Base-by-base conservation (phyloP, 2,329 filamentous ascomycete species). In the Talaromyces sp. region DNA sequence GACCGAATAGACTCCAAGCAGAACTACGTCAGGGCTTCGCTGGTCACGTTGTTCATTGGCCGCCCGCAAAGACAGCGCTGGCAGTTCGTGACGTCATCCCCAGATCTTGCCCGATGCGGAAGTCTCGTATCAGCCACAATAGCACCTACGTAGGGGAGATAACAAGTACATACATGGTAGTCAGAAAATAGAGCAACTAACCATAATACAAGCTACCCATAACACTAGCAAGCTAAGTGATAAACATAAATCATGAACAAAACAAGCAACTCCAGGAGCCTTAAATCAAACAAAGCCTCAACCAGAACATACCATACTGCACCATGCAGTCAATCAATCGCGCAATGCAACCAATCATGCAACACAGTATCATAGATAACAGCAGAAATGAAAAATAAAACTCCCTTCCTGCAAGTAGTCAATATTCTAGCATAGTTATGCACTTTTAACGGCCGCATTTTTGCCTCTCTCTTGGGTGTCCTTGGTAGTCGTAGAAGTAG, bases 71-170 rank as follows among this genome's bases (percentile, higher is more conserved):
- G 21, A 23, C 18, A 44, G 40, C 18, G 35, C 23, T 37, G 58
- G 7, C 11, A 16, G 39, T 33, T 58, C 50, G 57, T 64, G 58
- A 64, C 59, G 62, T 61, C 59, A 64, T 52, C 21, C 33, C 37
- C 44, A 54, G 54, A 58, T 61, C 59, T 64, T 61, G n/a, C 62
- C 58, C 55, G 23, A 54, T 61, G 40, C 52, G 62, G 62, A 61
- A 64, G 8, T 54, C 12, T 35, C 12, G 35, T 23, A 52, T 31
- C 39, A 54, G 46, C 39, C 35, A 40, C 37, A 21, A 48, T 37
- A 3, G 9, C 25, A n/a, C 16, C 25, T 52, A 37, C 31, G 18
- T 37, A 35, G 31, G n/a, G 23, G 21, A 25, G 5, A 31, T 18
- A 18, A 12, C 23, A 48, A 48, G 44, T 6, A n/a, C n/a, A n/a